Conservation (phyloP, 1,284 basidiomycete species). For the Leccinum griseonigrum region DNA sequence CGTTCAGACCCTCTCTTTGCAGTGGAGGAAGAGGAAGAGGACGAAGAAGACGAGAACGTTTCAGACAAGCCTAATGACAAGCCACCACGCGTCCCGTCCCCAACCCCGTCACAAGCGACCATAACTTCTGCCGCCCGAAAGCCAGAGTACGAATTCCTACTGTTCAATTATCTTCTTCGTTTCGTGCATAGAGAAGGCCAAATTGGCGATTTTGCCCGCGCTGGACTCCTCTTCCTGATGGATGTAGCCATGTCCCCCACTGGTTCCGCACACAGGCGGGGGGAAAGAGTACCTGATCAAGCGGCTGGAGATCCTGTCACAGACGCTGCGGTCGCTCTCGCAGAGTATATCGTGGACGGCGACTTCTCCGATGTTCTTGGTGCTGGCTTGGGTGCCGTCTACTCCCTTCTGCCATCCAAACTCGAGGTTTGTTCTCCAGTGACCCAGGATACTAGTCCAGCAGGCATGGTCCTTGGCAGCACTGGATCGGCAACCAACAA, state of each 20-base stretch:
- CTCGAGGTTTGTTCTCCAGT: constrained; percentile 61
- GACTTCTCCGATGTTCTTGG: constrained; percentile 97
- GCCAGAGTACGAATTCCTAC: constrained; percentile 89
- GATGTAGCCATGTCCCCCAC: constrained; percentile 88
- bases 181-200: constrained; percentile 94
- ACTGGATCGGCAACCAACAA: constrained; percentile 48
- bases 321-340: constrained; percentile 82
- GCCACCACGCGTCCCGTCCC: constrained; percentile 44
- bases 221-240: constrained; percentile 89
- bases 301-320: constrained; percentile 62
- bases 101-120: constrained; percentile 58
- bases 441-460: constrained; percentile 38
- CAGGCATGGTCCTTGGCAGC: constrained; percentile 67
- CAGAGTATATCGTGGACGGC: constrained; percentile 91
- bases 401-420: constrained; percentile 88
- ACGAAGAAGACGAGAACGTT: constrained; percentile 43
- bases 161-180: constrained; percentile 94
- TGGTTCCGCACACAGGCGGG: constrained; percentile 44
- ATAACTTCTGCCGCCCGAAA: constrained; percentile 60
- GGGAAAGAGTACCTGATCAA: constrained; percentile 24
- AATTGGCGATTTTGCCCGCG: constrained; percentile 92
- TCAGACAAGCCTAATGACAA: constrained; percentile 20
- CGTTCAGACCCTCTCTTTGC: constrained; percentile 65
- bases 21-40: constrained; percentile 68
- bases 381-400: constrained; percentile 91